Percentiles rank a stretch among this genome's conserved stretches.
Evolutionary conservation across 2,329 filamentous ascomycete species (phyloP).

Genomic region (Xylariaceae sp.): DNA sequence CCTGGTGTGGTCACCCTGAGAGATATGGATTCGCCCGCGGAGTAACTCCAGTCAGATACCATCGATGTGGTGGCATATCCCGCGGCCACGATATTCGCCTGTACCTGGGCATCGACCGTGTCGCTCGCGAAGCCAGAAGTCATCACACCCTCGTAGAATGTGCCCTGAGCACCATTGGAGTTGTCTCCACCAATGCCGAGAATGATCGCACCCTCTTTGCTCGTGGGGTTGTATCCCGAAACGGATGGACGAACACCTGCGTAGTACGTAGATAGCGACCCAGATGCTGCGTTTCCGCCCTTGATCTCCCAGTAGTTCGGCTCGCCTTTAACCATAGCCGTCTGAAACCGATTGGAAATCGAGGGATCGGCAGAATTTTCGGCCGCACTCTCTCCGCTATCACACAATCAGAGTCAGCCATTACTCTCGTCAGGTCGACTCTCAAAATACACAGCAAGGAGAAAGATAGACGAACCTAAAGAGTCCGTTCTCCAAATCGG

Average conservation of each 20-base stretch:
- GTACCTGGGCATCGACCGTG: conserved; percentile 53
- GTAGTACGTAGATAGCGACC: conserved; percentile 55
- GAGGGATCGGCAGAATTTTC: conserved; percentile 52
- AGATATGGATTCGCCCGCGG: conserved; percentile 47
- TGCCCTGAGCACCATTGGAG: conserved; percentile 55
- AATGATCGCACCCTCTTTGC: conserved; percentile 61
- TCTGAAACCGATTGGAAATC: conserved; percentile 53
- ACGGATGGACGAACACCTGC: conserved; percentile 49
- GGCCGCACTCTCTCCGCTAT: too few relatives aligned
- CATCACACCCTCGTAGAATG: conserved; percentile 64
- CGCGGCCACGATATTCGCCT: conserved; percentile 58
- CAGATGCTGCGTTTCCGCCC: conserved; percentile 53
- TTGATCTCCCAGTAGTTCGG: conserved; percentile 56
- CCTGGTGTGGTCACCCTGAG: conserved; percentile 53
- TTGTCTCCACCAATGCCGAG: conserved; percentile 71
- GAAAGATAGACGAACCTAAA: conserved; percentile 56
- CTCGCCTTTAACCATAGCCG: conserved; percentile 52
- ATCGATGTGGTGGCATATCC: conserved; percentile 47
- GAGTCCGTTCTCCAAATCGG: conserved; percentile 63
- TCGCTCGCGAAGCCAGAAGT: conserved; percentile 59
- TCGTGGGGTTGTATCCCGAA: conserved; percentile 58
- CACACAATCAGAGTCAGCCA: too few relatives aligned
- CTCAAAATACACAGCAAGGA: too few relatives aligned
- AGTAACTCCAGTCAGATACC: conserved; percentile 44
- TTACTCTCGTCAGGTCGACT: too few relatives aligned